phyloP scores from a whole-genome alignment of 148 eudicot species.

The Salicornia ramosissima region DNA sequence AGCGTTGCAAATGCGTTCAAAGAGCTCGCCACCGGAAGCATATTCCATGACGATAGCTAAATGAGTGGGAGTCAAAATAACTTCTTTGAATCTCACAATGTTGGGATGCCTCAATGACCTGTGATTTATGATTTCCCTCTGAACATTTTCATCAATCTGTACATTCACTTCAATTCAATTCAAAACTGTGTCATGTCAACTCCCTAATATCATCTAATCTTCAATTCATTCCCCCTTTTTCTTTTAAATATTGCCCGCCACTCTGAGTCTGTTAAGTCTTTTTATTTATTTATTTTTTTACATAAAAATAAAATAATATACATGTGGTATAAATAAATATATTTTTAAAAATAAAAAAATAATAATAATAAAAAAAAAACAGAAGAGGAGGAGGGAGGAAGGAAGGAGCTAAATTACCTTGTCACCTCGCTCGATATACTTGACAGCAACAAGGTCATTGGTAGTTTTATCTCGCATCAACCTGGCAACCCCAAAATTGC shows the following conservation, averaged over 20 bases:
- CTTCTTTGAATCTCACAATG: constrained; percentile 88
- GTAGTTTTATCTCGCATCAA: constrained; percentile 68
- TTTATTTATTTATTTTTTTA: too few species aligned
- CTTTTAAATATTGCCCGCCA: too few species aligned
- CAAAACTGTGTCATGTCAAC: too few species aligned
- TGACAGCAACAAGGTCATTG: constrained; percentile 66
- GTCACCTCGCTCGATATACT: constrained; percentile 81
- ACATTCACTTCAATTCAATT: too few species aligned
- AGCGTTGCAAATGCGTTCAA: constrained; percentile 84
- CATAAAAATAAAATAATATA: too few species aligned
- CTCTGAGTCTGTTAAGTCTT: too few species aligned
- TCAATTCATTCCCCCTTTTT: too few species aligned
- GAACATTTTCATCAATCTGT: constrained; percentile 93
- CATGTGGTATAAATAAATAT: too few species aligned
- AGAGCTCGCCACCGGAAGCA: constrained; percentile 95
- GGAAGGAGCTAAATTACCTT: constrained; percentile 37
- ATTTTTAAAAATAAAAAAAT: neutral
- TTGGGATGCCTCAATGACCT: constrained; percentile 89
- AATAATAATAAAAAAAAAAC: neutral
- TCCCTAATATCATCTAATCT: too few species aligned
- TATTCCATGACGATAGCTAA: constrained; percentile 95
- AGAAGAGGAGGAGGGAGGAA: neutral
- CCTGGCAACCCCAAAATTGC: constrained; percentile 80
- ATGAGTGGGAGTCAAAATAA: constrained; percentile 82
- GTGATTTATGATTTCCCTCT: constrained; percentile 86